Evolutionary conservation across 768 basidiomycete genomes (phyloP), one percentile per base, ranked within the genome.

Genomic region (Calocera cornea): DNA sequence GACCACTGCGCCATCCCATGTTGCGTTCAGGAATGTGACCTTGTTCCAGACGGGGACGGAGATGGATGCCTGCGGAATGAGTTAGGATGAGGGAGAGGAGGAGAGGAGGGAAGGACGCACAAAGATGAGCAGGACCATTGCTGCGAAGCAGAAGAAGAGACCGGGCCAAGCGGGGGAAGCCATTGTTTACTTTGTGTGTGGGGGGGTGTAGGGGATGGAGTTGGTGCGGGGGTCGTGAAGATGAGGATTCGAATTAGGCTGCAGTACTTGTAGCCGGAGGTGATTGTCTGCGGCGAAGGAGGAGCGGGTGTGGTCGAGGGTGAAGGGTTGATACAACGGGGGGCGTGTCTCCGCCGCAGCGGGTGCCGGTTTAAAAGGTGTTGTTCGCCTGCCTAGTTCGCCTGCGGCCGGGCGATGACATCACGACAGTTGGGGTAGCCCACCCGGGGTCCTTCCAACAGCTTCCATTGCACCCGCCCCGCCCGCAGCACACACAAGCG

Each of bases 1-100:
- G 67, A 78, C 78, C 71, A 77, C 68, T 16, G 64, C n/a, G 27
- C 74, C 74, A 2, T 77, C 79, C 12, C 74, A 69, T 8, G 77
- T 78, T 27, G 84, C 84, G 65, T 84, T 77, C 44, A 93, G 80
- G 79, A 89, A 91, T 22, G 83, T 86, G 50, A 92, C 79, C 27
- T 74, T 73, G 44, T 87, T 73, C 91, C 90, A 92, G 71, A 86
- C 88, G 60, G 90, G 89, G 64, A 83, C 76, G 17, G 88, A 87
- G 24, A 91, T 84, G 33, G 85, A 89, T 1, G 84, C 87, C 86
- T 87, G 72, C 38, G 12, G 34, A 67, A 29, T 31, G 27, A 38
- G 24, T 14, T 33, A 41, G 65, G 31, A 66, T 60, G 7, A 16
- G 27, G 2, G 24, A 19, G 24, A 60, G 31, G 24, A 60, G 14